Evolutionary conservation across 306 rosid species (phyloP), one percentile per base, ranked within the genome.

Genomic region (Sophora flavescens): DNA sequence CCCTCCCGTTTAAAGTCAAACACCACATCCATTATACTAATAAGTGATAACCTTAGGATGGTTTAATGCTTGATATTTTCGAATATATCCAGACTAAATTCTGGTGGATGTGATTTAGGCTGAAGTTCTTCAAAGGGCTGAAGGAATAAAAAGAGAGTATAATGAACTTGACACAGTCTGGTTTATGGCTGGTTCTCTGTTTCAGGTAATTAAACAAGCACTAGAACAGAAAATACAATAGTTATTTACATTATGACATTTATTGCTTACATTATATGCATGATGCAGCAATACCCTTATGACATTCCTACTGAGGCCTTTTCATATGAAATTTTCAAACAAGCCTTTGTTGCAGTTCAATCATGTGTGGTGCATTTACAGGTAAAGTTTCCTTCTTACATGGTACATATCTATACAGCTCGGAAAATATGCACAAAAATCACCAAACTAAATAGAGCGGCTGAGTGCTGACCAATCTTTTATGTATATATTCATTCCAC

Each of bases 181-280:
- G 99, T 95, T 95, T 87, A 95, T 95, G 99, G 97, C 99, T 39
- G 99, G 97, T 74, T 95, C 99, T 54, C 91, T 95, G 58, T 95
- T 95, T 88, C 96, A 90, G 99, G 99, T 92, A 64, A 73, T 70
- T 78, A 72, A 65, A 59, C n/a, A 14, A 22, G 33, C 41, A 17
- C 76, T 63, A 15, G 59, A 58, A 59, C 32, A 68, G 22, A 41
- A 66, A 72, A 63, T 71, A 62, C 45, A 52, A 6, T 53, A 58
- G 8, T 48, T 64, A 51, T 51, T 48, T 44, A 57, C 39, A 12
- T 13, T 67, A 36, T 56, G 85, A 51, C 38, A 44, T 53, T 6
- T 57, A 52, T 60, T 69, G 45, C 70, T 90, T 47, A 81, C 42
- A 53, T 41, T 80, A 45, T 79, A 47, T 76, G 62, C 44, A 33